These are phyloP conservation scores for Rusavskia elegans DNA, from an alignment of 495 filamentous ascomycete species.

Conservation along the genomic window DNA sequence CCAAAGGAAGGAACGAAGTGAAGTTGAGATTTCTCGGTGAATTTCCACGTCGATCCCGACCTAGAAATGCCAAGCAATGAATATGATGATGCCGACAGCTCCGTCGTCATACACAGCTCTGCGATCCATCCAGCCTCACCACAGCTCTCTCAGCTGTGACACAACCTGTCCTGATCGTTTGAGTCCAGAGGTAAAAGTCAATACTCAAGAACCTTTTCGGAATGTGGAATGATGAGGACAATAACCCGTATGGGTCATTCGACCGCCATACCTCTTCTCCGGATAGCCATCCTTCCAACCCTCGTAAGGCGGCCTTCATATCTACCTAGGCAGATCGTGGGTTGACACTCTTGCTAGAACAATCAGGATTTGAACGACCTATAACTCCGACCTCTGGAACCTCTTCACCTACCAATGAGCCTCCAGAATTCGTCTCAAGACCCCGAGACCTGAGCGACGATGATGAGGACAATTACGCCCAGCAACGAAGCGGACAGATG, in stretches of 20 bases:
- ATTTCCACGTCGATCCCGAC: no score
- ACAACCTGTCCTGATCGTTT: background rate
- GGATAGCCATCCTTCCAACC: slow-evolving; percentile 45
- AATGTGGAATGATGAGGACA: slow-evolving; percentile 86
- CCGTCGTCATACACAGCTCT: no score
- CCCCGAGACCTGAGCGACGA: slow-evolving; percentile 44
- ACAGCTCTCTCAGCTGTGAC: no score
- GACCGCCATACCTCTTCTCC: slow-evolving; percentile 61
- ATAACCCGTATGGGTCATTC: slow-evolving; percentile 87
- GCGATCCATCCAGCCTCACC: no score
- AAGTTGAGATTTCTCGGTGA: no score
- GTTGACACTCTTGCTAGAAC: background rate
- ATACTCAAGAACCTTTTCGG: background rate
- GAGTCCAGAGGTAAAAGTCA: background rate
- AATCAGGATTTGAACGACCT: slow-evolving; percentile 22
- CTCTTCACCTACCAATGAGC: slow-evolving; percentile 30
- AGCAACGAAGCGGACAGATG: slow-evolving; percentile 23
- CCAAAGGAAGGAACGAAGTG: no score
- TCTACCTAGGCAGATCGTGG: background rate
- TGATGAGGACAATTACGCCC: slow-evolving; percentile 35
- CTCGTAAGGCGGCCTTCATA: slow-evolving; percentile 12
- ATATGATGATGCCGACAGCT: no score
- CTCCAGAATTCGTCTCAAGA: slow-evolving; percentile 42
- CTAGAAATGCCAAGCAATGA: no score
- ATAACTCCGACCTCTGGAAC: slow-evolving; percentile 32